These are phyloP conservation scores for Pichia sp. DNA, from an alignment of 1,139 yeast genomes.

Conservation along the genomic window DNA sequence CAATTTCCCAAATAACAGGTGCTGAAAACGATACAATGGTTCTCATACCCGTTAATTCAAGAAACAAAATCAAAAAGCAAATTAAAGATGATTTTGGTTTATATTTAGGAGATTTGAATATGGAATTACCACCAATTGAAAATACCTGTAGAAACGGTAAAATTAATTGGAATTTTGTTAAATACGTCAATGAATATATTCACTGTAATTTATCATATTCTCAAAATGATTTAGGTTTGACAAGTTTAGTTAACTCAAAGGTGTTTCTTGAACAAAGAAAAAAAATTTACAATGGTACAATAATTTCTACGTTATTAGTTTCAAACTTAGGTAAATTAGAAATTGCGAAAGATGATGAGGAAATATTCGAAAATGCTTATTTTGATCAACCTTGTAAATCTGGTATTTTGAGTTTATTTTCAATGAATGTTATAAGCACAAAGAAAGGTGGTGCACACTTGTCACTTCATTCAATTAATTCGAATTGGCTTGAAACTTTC, in stretches of 20 bases:
- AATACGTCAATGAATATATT: conserved; percentile 10
- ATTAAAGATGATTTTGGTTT: conserved; percentile 9
- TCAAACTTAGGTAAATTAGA: conserved; percentile 13
- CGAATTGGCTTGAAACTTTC: conserved; percentile 9
- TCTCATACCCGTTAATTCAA: conserved; percentile 13
- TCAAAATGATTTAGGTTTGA: conserved; percentile 11
- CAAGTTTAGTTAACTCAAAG: conserved; percentile 8
- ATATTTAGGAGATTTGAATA: conserved; percentile 10
- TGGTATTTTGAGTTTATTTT: conserved; percentile 11
- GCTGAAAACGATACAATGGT: conserved; percentile 10
- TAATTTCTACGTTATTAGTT: conserved; percentile 8
- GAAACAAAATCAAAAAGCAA: conserved; percentile 1
- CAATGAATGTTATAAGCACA: conserved; percentile 13
- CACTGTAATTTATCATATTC: conserved; percentile 8
- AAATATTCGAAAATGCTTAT: conserved; percentile 9
- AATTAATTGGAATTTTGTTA: conserved; percentile 13
- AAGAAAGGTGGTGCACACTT: conserved; percentile 10
- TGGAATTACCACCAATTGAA: conserved; percentile 9
- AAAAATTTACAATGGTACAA: background rate
- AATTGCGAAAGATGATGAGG: background rate
- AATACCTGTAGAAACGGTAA: conserved; percentile 3
- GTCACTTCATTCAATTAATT: conserved; percentile 7
- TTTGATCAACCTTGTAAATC: conserved; percentile 15
- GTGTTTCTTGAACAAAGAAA: conserved; percentile 6
- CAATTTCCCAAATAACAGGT: conserved; percentile 10